Base-by-base conservation (phyloP, 768 basidiomycete genomes). In the Sporobolomyces roseus region DNA sequence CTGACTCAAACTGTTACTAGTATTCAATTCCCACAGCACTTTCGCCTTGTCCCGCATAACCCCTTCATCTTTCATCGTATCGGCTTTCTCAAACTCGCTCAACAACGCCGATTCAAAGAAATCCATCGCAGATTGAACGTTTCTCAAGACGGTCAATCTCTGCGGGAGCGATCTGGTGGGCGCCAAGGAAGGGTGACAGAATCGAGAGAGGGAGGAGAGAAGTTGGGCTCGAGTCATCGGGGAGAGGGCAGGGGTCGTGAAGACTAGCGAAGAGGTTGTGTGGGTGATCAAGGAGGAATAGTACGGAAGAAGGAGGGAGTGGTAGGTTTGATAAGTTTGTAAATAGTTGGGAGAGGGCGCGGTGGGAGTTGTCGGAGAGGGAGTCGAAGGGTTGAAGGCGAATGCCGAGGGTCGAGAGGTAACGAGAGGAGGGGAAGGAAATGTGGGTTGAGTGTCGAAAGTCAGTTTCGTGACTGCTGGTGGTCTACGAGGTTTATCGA, bases 1-100 rank as follows among this genome's bases (percentile, higher is more conserved):
- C 72, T 91, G 88, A 1, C 90, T 90, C 82, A 96, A 86, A 79
- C 94, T 93, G 90, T 90, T 93, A 65, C 91, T 88, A 43, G 71
- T 45, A 41, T 62, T 74, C 35, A 96, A 85, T 70, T 88, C 85
- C 92, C 92, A 97, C 75, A 89, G 88, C 0, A 89, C 85, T 63
- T 85, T 85, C 8, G 93, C 90, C 0, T 87, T 88, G 61, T 89
- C 86, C 60, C 83, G 82, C 93, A 98, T 97, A 17, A 80, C 84
- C 1, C 69, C 77, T 75, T 94, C 91, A 70, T 94, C 85, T 7
- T 81, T 82, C 33, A 82, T 83, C 10, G 84, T 83, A 77, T 96
- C 93, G 0, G 90, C 89, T n/a, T 80, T 79, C 76, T 97, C 94
- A 75, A 99, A 99, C 0, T 87, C 88, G 1, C 87, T 84, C n/a